Conservation (phyloP, 768 basidiomycete genomes). For the Lactarius vividus region DNA sequence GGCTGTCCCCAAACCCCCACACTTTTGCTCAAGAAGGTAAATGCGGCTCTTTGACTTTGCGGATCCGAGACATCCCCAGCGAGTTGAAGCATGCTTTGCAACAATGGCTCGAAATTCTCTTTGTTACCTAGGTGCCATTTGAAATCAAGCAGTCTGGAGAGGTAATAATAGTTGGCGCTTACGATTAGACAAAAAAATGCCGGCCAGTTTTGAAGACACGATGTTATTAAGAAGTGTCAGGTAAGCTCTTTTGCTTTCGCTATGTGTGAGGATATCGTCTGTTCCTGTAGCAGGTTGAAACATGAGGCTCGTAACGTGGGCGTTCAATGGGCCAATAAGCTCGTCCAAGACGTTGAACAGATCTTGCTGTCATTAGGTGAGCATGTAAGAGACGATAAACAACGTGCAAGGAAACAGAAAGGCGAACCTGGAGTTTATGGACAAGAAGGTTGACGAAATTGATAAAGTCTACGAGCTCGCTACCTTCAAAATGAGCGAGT, state of each 20-base stretch:
- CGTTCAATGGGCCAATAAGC: slow-evolving; percentile 80
- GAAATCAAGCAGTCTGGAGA: not conserved
- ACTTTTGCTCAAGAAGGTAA: slow-evolving; percentile 71
- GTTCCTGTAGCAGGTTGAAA: slow-evolving; percentile 82
- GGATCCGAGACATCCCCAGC: slow-evolving; percentile 78
- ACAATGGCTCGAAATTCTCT: slow-evolving; percentile 63
- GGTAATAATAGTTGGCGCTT: slow-evolving; percentile 32
- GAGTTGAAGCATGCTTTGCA: slow-evolving; percentile 69
- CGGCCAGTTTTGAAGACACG: slow-evolving; percentile 76
- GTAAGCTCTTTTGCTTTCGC: slow-evolving; percentile 86
- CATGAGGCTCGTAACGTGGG: slow-evolving; percentile 76
- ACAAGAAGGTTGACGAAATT: slow-evolving; percentile 90
- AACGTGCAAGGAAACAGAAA: not conserved
- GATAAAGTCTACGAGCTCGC: slow-evolving; percentile 93
- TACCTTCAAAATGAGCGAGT: slow-evolving; percentile 87
- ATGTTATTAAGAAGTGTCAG: slow-evolving; percentile 77
- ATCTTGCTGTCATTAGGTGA: slow-evolving; percentile 54
- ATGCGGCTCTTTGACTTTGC: slow-evolving; percentile 70
- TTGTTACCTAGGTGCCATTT: slow-evolving; percentile 56
- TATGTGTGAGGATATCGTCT: slow-evolving; percentile 77
- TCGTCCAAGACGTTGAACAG: slow-evolving; percentile 88
- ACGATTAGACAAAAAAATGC: slow-evolving; percentile 88
- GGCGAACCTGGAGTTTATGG: slow-evolving; percentile 80
- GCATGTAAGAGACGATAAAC: slow-evolving; percentile 6
- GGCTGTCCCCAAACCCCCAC: slow-evolving; percentile 68